phyloP scores from a whole-genome alignment of 805 yeast genomes.

The Pichia ethanolica region DNA sequence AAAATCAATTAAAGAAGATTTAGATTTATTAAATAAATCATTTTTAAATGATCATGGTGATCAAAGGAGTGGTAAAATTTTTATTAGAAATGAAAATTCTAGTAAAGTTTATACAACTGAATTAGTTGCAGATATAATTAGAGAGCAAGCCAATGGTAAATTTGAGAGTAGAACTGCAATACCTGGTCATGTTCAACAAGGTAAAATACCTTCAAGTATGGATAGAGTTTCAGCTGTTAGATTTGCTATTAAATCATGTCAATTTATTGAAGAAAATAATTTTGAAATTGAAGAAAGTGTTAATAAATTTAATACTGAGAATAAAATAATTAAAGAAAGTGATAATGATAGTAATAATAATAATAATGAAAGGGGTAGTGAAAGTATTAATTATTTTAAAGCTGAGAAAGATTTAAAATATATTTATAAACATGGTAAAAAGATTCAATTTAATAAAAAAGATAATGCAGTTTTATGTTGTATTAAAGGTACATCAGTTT shows the following conservation, averaged over 20 bases:
- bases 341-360: background rate
- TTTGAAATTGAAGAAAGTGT: slow-evolving; percentile 10
- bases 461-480: slow-evolving; percentile 60
- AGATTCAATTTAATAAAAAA: slow-evolving; percentile 29
- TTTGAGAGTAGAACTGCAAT: slow-evolving; percentile 92
- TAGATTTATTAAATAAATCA: slow-evolving; percentile 57
- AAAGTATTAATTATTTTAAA: slow-evolving; percentile 11
- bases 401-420: slow-evolving; percentile 40
- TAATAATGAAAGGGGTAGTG: background rate
- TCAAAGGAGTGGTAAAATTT: slow-evolving; percentile 75
- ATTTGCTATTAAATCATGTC: slow-evolving; percentile 82
- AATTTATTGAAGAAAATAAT: slow-evolving; percentile 63
- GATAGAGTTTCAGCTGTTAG: slow-evolving; percentile 88
- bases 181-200: slow-evolving; percentile 98
- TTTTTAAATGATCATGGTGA: slow-evolving; percentile 72
- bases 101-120: slow-evolving; percentile 77
- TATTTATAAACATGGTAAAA: slow-evolving; percentile 42
- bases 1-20: slow-evolving; percentile 65
- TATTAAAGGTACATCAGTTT: slow-evolving; percentile 57
- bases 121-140: slow-evolving; percentile 74
- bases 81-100: slow-evolving; percentile 78
- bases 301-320: slow-evolving; percentile 15
- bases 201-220: slow-evolving; percentile 89
- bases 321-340: slow-evolving; percentile 16
- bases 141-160: slow-evolving; percentile 56